Evolutionary conservation across 192 early-diverging fungal genomes (phyloP).

Genomic region (Chytriomyces confervae): DNA sequence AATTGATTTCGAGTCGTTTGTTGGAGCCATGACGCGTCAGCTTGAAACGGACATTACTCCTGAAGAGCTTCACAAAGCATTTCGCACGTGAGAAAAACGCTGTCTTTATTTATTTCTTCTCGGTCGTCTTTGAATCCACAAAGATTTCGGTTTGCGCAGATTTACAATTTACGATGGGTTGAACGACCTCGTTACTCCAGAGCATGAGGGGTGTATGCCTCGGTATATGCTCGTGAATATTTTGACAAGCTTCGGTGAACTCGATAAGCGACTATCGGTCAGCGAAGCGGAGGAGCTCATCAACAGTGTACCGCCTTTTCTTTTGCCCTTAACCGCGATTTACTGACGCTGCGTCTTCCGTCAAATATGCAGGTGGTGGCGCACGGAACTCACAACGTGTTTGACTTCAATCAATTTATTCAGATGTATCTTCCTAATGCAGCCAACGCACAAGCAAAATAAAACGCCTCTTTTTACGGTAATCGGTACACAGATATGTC

Average conservation of each 20-base stretch:
- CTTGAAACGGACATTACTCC: slow-evolving; percentile 56
- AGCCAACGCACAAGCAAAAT: not conserved
- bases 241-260: slow-evolving; percentile 52
- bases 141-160: slow-evolving; percentile 32
- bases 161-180: slow-evolving; percentile 7
- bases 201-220: slow-evolving; percentile 38
- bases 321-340: not conserved
- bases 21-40: slow-evolving; percentile 57
- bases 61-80: slow-evolving; percentile 50
- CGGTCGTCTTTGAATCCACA: slow-evolving; percentile 26
- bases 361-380: slow-evolving; percentile 49
- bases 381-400: slow-evolving; percentile 51
- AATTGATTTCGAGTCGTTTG: slow-evolving; percentile 67
- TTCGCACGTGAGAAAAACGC: slow-evolving; percentile 42
- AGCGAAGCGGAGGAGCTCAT: slow-evolving; percentile 60
- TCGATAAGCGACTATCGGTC: slow-evolving; percentile 43
- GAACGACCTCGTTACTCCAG: slow-evolving; percentile 14
- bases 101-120: not conserved
- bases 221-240: slow-evolving; percentile 40
- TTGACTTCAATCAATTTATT: slow-evolving; percentile 59
- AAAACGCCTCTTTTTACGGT: too few relatives aligned
- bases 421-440: slow-evolving; percentile 48
- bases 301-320: slow-evolving; percentile 40
- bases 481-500: too few relatives aligned
- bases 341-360: not conserved